Percentiles rank a stretch among this genome's conserved stretches.
Conservation (phyloP, 2,329 filamentous ascomycete species). For the Sporothrix inflata region DNA sequence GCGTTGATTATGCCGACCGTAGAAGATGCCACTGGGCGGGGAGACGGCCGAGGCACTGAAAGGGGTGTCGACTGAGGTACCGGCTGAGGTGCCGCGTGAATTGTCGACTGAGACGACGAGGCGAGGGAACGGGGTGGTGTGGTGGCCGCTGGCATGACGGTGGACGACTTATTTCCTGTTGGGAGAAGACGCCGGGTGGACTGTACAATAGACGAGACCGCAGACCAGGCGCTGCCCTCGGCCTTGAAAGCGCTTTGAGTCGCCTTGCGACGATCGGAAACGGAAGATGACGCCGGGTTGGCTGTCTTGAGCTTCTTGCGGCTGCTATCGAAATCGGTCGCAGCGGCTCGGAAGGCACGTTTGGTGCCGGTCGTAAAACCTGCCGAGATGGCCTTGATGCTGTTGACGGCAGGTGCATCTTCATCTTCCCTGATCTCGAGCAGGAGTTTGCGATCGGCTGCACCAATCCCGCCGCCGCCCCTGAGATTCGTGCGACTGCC, state of each 20-base stretch:
- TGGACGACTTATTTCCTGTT: neutral
- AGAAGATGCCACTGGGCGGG: no score
- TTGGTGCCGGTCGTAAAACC: neutral
- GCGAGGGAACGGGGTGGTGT: no score
- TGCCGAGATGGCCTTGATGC: neutral
- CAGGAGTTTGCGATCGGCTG: neutral
- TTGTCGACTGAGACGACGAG: no score
- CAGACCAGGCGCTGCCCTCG: neutral
- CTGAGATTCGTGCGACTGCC: no score
- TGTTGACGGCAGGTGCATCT: neutral
- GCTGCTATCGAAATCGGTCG: neutral
- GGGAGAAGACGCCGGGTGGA: neutral
- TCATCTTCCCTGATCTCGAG: neutral
- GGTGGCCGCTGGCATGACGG: no score
- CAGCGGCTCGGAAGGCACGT: neutral
- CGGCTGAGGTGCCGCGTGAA: no score
- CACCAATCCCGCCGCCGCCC: neutral
- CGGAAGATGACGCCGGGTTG: neutral
- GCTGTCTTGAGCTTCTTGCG: neutral
- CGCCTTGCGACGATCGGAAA: no score
- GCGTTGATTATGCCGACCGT: neutral
- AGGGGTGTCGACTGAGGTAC: no score
- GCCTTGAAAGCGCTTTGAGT: no score
- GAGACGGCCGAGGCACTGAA: no score
- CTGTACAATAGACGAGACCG: neutral